Base-by-base conservation (phyloP, 1,284 basidiomycete species). In the Golubevia pallescens region DNA sequence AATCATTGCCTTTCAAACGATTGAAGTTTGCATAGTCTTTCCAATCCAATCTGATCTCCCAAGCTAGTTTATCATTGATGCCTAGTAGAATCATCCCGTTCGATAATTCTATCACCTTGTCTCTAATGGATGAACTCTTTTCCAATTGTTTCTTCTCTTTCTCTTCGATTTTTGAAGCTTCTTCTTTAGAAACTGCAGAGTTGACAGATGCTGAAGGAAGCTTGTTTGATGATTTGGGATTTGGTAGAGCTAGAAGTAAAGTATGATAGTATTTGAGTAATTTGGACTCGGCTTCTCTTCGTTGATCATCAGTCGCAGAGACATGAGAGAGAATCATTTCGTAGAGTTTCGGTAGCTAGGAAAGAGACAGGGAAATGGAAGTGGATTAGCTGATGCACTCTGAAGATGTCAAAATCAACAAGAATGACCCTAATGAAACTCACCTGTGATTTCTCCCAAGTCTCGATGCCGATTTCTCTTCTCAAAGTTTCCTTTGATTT, bases 11-110 rank as follows among this genome's bases (percentile, higher is more conserved):
- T 38, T 4, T 5, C 3, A 38, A 10, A 4, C 5, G 10, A 56
- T 48, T 24, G 2, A 81, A 72, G 23, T 65, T 63, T 2, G 10
- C n/a, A 21, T 62, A 5, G 24, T 82, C 73, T 14, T 58, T 60
- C 77, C 80, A 82, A 51, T 82, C 82, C 32, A 85, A 70, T 32
- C 67, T 69, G 23, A 80, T 74, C 19, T 67, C 64, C 82, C 82
- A 85, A 1, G 82, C 81, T 23, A 81, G 48, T 38, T 79, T 75
- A 62, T 85, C 80, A 1, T 71, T 65, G 20, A 82, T 34, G n/a
- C 70, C 70, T 51, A 85, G 75, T 51, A 76, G 69, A 61, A 83
- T 78, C 68, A 78, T 76, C 8, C 81, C 82, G 0, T 69, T 63
- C 0, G 81, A 78, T 20, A 85, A 64, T 13, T 71, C 68, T 58